Percentiles rank a stretch among this genome's conserved stretches.
phyloP scores from a whole-genome alignment of 1,284 basidiomycete species.

The Ganoderma meredithae region DNA sequence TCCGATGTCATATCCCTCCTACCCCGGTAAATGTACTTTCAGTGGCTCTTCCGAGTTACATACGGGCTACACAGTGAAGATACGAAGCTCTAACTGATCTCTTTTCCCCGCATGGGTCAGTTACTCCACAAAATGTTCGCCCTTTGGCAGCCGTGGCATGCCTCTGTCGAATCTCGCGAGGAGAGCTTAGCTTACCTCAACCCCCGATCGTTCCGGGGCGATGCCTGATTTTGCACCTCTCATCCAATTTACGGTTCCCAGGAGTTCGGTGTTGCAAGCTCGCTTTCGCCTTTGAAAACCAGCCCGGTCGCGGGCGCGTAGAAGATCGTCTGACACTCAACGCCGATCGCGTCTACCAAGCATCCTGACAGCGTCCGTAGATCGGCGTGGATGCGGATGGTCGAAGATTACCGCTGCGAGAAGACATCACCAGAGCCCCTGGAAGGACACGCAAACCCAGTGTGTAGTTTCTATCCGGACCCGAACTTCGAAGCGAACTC shows the following conservation, averaged over 20 bases:
- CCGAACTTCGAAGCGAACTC: constrained; percentile 31
- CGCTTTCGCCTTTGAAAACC: constrained; percentile 52
- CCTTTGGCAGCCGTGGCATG: constrained; percentile 62
- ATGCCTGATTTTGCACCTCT: constrained; percentile 38
- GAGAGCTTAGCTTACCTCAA: constrained; percentile 52
- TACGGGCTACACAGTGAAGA: constrained; percentile 44
- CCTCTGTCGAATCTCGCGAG: constrained; percentile 54
- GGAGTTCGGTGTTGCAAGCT: constrained; percentile 29
- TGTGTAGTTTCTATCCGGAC: constrained; percentile 14
- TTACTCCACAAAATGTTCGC: constrained; percentile 63
- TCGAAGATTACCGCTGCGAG: constrained; percentile 16
- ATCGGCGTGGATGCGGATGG: constrained; percentile 44
- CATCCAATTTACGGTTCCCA: constrained; percentile 18
- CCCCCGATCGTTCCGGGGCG: constrained; percentile 41
- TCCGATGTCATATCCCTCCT: constrained; percentile 10
- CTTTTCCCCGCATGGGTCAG: constrained; percentile 50
- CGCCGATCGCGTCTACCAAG: constrained; percentile 26
- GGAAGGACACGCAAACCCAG: constrained; percentile 27
- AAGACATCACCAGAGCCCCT: constrained; percentile 25
- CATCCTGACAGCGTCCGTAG: constrained; percentile 38
- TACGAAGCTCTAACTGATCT: constrained; percentile 42
- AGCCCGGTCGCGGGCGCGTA: constrained; percentile 46
- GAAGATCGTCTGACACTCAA: constrained; percentile 43
- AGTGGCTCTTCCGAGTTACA: constrained; percentile 56
- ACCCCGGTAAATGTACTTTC: constrained; percentile 40